Conservation (phyloP, 805 yeast genomes). For the Sungouiella blattae region DNA sequence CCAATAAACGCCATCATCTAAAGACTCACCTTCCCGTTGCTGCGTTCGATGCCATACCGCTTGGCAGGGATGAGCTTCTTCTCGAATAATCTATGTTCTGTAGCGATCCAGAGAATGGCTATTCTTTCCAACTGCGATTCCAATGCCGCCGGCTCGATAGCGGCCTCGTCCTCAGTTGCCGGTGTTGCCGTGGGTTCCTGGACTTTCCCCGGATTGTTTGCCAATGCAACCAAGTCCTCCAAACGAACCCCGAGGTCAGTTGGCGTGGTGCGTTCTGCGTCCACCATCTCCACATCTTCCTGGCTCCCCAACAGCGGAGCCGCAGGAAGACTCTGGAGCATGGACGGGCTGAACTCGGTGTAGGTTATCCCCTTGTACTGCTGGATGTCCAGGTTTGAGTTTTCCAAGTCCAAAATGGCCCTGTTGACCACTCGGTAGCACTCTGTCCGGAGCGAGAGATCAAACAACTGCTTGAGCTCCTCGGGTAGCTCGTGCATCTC, state of each 20-base stretch:
- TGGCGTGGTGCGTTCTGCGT: no score
- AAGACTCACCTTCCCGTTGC: not conserved
- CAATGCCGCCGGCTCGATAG: conserved; percentile 18
- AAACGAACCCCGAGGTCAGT: no score
- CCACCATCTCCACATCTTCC: conserved; percentile 13
- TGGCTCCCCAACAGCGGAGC: conserved; percentile 3
- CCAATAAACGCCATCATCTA: not conserved
- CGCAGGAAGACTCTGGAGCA: conserved; percentile 2
- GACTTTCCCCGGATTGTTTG: not conserved
- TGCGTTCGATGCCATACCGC: conserved; percentile 17
- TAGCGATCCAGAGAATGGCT: conserved; percentile 61
- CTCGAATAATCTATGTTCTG: conserved; percentile 50
- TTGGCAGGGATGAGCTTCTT: conserved; percentile 24
- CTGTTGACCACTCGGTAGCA: conserved; percentile 71
- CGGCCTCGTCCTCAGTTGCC: not conserved
- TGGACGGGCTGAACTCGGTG: conserved; percentile 4
- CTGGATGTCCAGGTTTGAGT: conserved; percentile 2
- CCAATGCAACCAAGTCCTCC: no score
- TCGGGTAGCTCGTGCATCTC: conserved; percentile 48
- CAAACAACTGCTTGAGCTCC: conserved; percentile 53
- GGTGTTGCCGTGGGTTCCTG: conserved; percentile 1
- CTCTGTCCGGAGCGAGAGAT: conserved; percentile 56
- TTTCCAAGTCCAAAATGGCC: conserved; percentile 46
- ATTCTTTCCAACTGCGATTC: conserved; percentile 50
- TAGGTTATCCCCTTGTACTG: conserved; percentile 7